Evolutionary conservation across 805 yeast species (phyloP), one percentile per base, ranked within the genome.

Genomic region (Scheffersomyces coipomensis): DNA sequence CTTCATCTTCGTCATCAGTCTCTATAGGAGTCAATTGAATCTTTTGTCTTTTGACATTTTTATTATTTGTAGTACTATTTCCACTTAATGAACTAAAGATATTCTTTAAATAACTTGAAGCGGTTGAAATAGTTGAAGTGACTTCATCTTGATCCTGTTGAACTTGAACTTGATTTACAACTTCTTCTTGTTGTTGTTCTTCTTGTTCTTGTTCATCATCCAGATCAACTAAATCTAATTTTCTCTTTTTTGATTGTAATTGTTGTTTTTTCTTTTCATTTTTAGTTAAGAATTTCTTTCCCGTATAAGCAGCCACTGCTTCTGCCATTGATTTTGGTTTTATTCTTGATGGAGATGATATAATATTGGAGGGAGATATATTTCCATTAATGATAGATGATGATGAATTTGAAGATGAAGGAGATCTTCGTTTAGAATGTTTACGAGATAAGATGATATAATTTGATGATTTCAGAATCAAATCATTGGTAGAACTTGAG

Each of bases 301-400:
- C 79, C 1, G 82, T 69, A 52, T 77, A 77, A 6, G 76, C 71
- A 10, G 80, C 79, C 22, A 79, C 75, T 8, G 83, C 83, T 53
- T 76, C 81, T 8, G 80, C 81, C 74, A 76, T 65, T 15, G 79
- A 72, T 40, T 53, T 66, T 11, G 78, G 77, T 48, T 66, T 60
- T 44, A 31, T 5, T 9, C 13, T 29, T 15, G 35, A 8, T 4
- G 32, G 23, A 8, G 26, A 21, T 5, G 5, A 5, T 23, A 22
- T 5, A 19, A 9, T 9, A 7, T 21, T 7, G 5, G 19, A 9
- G 5, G 33, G 17, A 21, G 34, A 21, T 15, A 17, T 17, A 7
- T 22, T 2, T 18, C 12, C 9, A 19, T 2, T 18, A 9, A 2
- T 10, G 16, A 23, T 18, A 9, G 29, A 17, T 13, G 32, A 29